A percentile compares a stretch with the other conserved stretches of the same genome.
Conservation (phyloP, 225 moss, liverwort and hornwort species). For the Anthoceros angustus region DNA sequence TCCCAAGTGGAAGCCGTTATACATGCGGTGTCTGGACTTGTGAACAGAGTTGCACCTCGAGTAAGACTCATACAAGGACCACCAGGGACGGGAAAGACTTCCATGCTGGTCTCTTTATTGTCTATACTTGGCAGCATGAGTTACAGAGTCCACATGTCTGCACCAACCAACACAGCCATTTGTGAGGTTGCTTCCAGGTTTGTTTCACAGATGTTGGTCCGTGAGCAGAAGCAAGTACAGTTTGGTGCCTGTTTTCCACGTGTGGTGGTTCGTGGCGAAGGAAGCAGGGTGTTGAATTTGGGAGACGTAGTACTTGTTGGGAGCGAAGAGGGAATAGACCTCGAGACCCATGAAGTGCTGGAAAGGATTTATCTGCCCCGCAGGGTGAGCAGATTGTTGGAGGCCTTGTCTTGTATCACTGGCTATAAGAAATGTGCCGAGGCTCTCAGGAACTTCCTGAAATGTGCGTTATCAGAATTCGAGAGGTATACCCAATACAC, state of each 20-base stretch:
- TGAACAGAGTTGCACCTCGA: constrained; percentile 17
- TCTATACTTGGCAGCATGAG: not conserved
- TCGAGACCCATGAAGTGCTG: constrained; percentile 18
- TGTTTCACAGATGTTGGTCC: constrained; percentile 11
- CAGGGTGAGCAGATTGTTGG: constrained; percentile 29
- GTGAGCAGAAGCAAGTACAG: not conserved
- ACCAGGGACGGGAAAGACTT: constrained; percentile 18
- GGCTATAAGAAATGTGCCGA: constrained; percentile 32
- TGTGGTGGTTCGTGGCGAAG: not conserved
- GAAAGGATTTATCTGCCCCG: constrained; percentile 36
- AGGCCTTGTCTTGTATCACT: constrained; percentile 19
- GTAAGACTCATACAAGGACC: constrained; percentile 48
- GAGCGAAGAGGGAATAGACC: constrained; percentile 27
- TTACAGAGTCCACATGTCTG: not conserved
- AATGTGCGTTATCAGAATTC: constrained; percentile 4
- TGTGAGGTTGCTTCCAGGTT: no score
- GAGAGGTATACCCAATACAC: not conserved
- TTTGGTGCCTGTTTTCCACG: constrained; percentile 12
- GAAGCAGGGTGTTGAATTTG: constrained; percentile 10
- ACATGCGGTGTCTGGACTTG: constrained; percentile 20
- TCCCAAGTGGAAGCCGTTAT: constrained; percentile 35
- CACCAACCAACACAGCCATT: no score
- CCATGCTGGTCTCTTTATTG: not conserved
- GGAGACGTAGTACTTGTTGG: constrained; percentile 32
- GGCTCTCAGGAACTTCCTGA: constrained; percentile 17